Evolutionary conservation across 2,329 filamentous ascomycete species (phyloP), one percentile per base, ranked within the genome.

Genomic region (Colletotrichum nymphaeae): DNA sequence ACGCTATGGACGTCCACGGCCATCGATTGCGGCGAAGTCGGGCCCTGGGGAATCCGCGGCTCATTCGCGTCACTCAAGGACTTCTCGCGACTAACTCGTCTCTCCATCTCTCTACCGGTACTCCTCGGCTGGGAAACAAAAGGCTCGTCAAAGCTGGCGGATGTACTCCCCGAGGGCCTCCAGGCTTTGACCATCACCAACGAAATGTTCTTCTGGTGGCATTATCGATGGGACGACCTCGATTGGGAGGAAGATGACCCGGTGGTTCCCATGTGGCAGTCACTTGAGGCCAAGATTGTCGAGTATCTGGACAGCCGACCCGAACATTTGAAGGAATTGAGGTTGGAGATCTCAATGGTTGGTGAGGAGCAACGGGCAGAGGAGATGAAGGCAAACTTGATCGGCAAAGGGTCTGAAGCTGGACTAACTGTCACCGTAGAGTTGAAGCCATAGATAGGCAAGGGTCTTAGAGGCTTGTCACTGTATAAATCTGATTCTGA

Each of bases 171-270:
- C 5, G 58, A 37, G 5, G 37, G 11, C 11, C 22, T 68, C 11
- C 57, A 68, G 7, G 12, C 9, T 16, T 16, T 68, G 1, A 63
- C 57, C 2, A 12, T 68, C 5, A 68, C 66, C 4, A 63, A 56
- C 12, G 57, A 68, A 62, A 68, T 68, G 66, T 9, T 37, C 32
- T 69, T 26, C 2, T 69, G 66, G 66, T 57, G 66, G 66, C 49
- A 28, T 5, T 69, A 63, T 28, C 14, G n/a, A 32, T 69, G 66
- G 66, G 49, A 64, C 60, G 66, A 64, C 9, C 28, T 63, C 3
- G 28, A 69, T 5, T n/a, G 59, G 59, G 59, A 64, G 12, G 19
- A 5, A 5, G 24, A 12, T 35, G 2, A 56, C 16, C 58, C 19
- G 1, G 26, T 32, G 19, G 30, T 42, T 49, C 53, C 32, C 16